A percentile compares a stretch with the other conserved stretches of the same genome.
Conservation (phyloP, 2,329 filamentous ascomycete species). For the Colletotrichum salicis region DNA sequence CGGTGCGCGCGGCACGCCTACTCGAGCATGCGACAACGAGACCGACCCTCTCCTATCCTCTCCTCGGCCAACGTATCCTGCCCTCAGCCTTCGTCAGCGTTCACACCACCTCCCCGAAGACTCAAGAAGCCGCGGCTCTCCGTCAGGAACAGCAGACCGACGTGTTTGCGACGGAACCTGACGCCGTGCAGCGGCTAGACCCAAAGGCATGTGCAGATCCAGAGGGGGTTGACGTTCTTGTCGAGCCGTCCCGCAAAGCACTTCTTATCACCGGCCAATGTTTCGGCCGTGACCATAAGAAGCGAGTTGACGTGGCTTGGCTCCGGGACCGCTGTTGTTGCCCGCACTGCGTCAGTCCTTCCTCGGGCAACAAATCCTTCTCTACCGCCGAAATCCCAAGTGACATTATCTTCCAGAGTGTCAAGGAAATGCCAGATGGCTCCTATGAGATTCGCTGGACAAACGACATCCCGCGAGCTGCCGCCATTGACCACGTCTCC, state of each 20-base stretch:
- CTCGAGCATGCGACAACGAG: background rate
- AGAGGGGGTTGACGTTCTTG: background rate
- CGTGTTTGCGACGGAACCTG: background rate
- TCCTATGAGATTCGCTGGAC: slow-evolving; percentile 69
- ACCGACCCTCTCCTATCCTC: background rate
- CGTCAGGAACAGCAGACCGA: background rate
- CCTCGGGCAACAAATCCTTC: slow-evolving; percentile 70
- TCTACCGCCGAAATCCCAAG: slow-evolving; percentile 53
- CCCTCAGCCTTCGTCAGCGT: background rate
- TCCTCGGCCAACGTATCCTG: background rate
- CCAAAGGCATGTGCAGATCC: background rate
- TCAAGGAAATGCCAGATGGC: slow-evolving; percentile 48
- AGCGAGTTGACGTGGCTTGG: slow-evolving; percentile 36
- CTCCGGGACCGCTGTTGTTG: slow-evolving; percentile 68
- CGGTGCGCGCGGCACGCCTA: background rate
- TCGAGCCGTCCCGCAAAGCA: background rate
- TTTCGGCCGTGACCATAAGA: background rate
- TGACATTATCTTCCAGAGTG: slow-evolving; percentile 45
- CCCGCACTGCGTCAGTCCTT: slow-evolving; percentile 60
- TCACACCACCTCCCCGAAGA: slow-evolving; percentile 24
- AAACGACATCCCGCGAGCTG: slow-evolving; percentile 52
- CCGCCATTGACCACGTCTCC: slow-evolving; percentile 46
- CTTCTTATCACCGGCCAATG: background rate
- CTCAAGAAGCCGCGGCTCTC: slow-evolving; percentile 5
- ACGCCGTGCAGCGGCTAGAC: background rate